A percentile compares a stretch with the other conserved stretches of the same genome.
Conservation (phyloP, 441 rosid genomes). For the Eutrema salsugineum region DNA sequence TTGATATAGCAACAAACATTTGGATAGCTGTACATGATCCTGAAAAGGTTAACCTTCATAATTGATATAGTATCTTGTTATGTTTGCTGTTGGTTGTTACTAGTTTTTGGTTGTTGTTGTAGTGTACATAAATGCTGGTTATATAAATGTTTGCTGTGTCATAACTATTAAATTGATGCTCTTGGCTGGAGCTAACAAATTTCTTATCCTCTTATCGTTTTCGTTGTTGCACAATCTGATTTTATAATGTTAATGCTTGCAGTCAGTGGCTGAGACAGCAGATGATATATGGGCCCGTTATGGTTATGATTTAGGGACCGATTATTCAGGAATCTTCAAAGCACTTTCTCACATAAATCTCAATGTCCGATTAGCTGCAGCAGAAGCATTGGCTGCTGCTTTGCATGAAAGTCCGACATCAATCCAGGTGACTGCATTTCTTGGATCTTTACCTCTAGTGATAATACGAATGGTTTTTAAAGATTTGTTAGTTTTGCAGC, state of each 20-base stretch:
- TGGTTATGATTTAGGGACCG: conserved; percentile 86
- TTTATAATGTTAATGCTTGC: conserved; percentile 30
- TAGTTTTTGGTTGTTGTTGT: background rate
- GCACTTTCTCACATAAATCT: conserved; percentile 77
- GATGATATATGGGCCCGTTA: conserved; percentile 98
- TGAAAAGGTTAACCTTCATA: conserved; percentile 68
- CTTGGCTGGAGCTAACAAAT: background rate
- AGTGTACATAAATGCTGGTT: background rate
- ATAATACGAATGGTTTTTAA: conserved; percentile 25
- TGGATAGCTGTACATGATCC: conserved; percentile 99
- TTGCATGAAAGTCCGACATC: conserved; percentile 91
- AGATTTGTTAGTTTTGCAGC: conserved; percentile 48
- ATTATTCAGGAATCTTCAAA: conserved; percentile 83
- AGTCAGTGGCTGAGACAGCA: conserved; percentile 91
- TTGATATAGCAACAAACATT: conserved; percentile 84
- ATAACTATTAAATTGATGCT: background rate
- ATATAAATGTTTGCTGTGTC: background rate
- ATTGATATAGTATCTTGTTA: conserved; percentile 12
- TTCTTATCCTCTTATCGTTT: background rate
- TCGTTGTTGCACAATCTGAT: conserved; percentile 6
- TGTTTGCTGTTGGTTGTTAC: conserved; percentile 2
- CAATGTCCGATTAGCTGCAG: conserved; percentile 89
- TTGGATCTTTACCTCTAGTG: conserved; percentile 9
- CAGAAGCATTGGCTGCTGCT: conserved; percentile 98
- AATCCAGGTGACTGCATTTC: conserved; percentile 60